Percentiles rank a stretch among this genome's conserved stretches.
Evolutionary conservation across 2,329 filamentous ascomycete species (phyloP).

Genomic region (Atkinsonella hypoxylon): DNA sequence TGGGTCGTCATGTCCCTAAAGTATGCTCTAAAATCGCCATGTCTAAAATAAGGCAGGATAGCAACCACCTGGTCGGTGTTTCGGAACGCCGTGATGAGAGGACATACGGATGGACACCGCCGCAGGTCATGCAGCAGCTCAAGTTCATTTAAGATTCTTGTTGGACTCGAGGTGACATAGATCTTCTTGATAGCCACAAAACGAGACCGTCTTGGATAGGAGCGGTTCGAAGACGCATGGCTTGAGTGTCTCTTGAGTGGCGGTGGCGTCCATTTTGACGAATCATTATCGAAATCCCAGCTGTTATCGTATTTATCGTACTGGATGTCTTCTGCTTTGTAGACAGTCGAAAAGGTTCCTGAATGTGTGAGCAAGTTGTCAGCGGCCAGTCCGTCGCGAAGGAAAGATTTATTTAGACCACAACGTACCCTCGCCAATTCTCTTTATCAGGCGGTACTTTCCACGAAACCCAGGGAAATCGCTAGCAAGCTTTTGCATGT

Average conservation of each 20-base stretch:
- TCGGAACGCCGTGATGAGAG: constrained; percentile 93
- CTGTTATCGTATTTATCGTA: constrained; percentile 76
- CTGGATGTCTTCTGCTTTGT: constrained; percentile 89
- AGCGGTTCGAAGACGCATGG: constrained; percentile 16
- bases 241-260: constrained; percentile 41
- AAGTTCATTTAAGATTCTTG: constrained; percentile 90
- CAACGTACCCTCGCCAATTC: constrained; percentile 78
- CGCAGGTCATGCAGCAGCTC: constrained; percentile 83
- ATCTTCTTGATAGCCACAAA: constrained; percentile 99
- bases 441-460: constrained; percentile 82
- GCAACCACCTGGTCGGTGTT: constrained; percentile 90
- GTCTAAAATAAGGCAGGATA: constrained; percentile 88
- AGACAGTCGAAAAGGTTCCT: constrained; percentile 98
- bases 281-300: constrained; percentile 67
- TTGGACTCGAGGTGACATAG: constrained; percentile 91
- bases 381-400: background rate
- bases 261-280: constrained; percentile 58
- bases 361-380: constrained; percentile 1
- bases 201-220: constrained; percentile 34
- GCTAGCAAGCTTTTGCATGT: constrained; percentile 76
- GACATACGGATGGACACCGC: constrained; percentile 75
- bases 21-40: constrained; percentile 89
- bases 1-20: constrained; percentile 79
- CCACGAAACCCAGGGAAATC: constrained; percentile 76
- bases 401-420: too few species aligned